Percentiles rank a stretch among this genome's conserved stretches.
Conservation (phyloP, 306 rosid species). For the Citrullus amarus region DNA sequence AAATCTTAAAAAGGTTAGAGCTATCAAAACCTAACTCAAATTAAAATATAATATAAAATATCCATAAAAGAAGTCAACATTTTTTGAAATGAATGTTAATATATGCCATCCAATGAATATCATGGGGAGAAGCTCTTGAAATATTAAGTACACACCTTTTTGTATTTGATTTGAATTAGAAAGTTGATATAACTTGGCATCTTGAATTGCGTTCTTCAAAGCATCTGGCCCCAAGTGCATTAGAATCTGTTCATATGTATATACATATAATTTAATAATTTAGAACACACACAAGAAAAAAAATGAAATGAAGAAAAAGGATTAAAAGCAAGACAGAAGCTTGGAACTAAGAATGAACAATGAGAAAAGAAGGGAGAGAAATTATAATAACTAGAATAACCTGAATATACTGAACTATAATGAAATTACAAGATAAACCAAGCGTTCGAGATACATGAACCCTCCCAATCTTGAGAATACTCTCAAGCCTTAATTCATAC, state of each 20-base stretch:
- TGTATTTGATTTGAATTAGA: neutral
- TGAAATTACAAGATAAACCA: too few species aligned
- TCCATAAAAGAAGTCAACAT: too few species aligned
- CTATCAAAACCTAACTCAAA: too few species aligned
- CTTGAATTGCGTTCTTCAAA: conserved; percentile 20
- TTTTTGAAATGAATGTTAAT: too few species aligned
- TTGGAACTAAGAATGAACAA: neutral
- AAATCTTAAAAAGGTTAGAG: too few species aligned
- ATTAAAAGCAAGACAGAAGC: neutral
- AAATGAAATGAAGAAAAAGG: neutral
- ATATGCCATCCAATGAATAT: too few species aligned
- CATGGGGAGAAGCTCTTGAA: neutral
- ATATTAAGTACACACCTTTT: neutral
- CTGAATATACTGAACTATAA: too few species aligned
- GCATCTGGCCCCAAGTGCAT: conserved; percentile 23
- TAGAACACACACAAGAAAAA: neutral
- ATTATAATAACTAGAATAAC: neutral
- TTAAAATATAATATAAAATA: too few species aligned
- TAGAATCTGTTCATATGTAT: conserved; percentile 11
- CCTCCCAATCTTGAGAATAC: too few species aligned
- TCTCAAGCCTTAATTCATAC: too few species aligned
- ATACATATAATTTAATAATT: too few species aligned
- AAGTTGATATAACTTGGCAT: conserved; percentile 12
- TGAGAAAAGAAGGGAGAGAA: neutral
- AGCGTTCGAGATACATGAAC: too few species aligned